Conservation (phyloP, 2,329 filamentous ascomycete species). For the Ceratocystis ficicola region DNA sequence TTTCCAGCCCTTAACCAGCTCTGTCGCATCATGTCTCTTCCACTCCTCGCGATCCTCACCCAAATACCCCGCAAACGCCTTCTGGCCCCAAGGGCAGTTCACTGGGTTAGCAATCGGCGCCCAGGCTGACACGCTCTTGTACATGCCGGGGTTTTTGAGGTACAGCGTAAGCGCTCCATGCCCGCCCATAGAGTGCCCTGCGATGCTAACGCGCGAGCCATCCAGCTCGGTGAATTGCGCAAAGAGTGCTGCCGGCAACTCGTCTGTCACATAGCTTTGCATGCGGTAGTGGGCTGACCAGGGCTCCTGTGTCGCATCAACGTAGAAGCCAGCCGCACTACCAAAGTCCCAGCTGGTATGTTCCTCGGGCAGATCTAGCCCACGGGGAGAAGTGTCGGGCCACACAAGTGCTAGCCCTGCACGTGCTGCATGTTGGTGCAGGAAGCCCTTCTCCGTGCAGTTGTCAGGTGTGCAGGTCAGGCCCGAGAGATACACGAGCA, state of each 20-base stretch:
- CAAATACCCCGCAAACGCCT: constrained; percentile 87
- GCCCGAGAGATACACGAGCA: constrained; percentile 87
- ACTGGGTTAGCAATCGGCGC: constrained; percentile 80
- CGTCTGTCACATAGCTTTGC: constrained; percentile 82
- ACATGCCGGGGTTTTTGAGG: constrained; percentile 80
- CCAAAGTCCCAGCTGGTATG: constrained; percentile 88
- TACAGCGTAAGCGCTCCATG: constrained; percentile 89
- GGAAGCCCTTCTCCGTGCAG: constrained; percentile 72
- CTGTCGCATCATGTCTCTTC: constrained; percentile 84
- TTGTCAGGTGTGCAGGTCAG: constrained; percentile 91
- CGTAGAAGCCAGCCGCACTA: constrained; percentile 83
- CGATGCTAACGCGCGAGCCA: constrained; percentile 59
- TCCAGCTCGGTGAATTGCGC: constrained; percentile 60
- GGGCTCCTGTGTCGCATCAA: constrained; percentile 67
- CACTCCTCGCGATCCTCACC: constrained; percentile 65
- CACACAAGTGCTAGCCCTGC: constrained; percentile 86
- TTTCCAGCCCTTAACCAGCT: constrained; percentile 68
- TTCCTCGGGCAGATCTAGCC: constrained; percentile 68
- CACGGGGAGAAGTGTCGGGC: constrained; percentile 87
- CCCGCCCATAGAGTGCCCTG: constrained; percentile 93
- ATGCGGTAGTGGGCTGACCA: constrained; percentile 76
- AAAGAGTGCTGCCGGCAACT: constrained; percentile 73
- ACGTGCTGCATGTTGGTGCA: constrained; percentile 68
- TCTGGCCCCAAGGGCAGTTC: constrained; percentile 84
- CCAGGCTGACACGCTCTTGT: constrained; percentile 80